A percentile compares a stretch with the other conserved stretches of the same genome.
Conservation (phyloP, 371 early-diverging fungal genomes). For the Syncephalis fuscata region DNA sequence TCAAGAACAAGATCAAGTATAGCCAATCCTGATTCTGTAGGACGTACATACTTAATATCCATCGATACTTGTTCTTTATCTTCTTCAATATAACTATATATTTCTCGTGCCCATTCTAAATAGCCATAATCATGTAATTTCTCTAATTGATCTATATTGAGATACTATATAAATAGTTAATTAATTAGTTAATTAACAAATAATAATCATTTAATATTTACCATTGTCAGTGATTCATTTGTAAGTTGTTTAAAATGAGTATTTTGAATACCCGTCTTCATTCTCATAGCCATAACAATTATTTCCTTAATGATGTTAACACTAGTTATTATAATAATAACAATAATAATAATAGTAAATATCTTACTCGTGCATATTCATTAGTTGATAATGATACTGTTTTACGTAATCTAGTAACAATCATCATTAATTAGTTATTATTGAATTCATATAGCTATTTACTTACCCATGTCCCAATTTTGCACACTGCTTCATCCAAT, state of each 20-base stretch:
- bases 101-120: neutral
- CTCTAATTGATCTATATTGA: neutral
- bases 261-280: conserved; percentile 21
- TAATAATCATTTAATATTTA: neutral
- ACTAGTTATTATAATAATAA: neutral
- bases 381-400: neutral
- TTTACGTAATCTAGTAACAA: neutral
- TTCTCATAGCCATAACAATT: conserved; percentile 42
- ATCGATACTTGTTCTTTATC: neutral
- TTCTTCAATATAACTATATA: neutral
- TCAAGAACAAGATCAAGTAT: too few species aligned
- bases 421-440: neutral
- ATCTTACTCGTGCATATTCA: neutral
- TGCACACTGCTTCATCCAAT: conserved; percentile 31
- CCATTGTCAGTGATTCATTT: neutral
- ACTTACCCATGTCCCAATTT: conserved; percentile 35
- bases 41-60: too few species aligned
- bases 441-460: neutral
- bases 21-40: too few species aligned
- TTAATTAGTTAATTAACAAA: neutral
- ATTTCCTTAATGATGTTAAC: conserved; percentile 20
- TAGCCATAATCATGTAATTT: neutral
- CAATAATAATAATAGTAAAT: neutral
- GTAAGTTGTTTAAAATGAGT: neutral
- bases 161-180: neutral